phyloP scores from a whole-genome alignment of 768 basidiomycete species.

The Calocybe gangraenosa region DNA sequence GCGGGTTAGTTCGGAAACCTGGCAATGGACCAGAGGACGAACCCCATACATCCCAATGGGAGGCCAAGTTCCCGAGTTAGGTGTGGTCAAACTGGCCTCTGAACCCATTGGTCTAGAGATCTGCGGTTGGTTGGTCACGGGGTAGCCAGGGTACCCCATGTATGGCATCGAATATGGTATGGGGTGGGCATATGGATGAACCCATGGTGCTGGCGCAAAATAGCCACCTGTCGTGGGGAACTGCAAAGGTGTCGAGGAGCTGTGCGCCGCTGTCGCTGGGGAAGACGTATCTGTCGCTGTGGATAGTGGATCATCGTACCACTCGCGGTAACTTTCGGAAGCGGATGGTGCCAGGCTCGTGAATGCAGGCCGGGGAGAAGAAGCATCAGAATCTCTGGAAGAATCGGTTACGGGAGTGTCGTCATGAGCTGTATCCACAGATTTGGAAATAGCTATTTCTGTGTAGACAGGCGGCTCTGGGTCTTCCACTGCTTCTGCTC shows the following conservation, averaged over 20 bases:
- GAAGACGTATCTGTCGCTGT: constrained; percentile 33
- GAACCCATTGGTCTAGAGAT: constrained; percentile 29
- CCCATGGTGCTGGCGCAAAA: constrained; percentile 50
- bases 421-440: neutral
- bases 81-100: constrained; percentile 31
- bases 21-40: constrained; percentile 17
- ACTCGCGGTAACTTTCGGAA: constrained; percentile 37
- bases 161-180: constrained; percentile 52
- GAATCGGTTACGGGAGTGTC: neutral
- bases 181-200: constrained; percentile 45
- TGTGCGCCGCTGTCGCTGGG: constrained; percentile 28
- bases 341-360: constrained; percentile 15
- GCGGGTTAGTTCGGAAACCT: no score
- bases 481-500: constrained; percentile 2
- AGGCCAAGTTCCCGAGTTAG: constrained; percentile 32
- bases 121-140: constrained; percentile 25
- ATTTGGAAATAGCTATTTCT: constrained; percentile 8
- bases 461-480: constrained; percentile 12
- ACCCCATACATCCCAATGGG: constrained; percentile 44
- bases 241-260: constrained; percentile 17
- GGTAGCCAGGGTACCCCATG: constrained; percentile 44
- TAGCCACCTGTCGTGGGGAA: constrained; percentile 39
- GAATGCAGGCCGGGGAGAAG: constrained; percentile 17
- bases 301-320: constrained; percentile 38
- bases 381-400: constrained; percentile 14